Evolutionary conservation across 2,329 filamentous ascomycete species (phyloP).

Genomic region (Neonectria faginata): DNA sequence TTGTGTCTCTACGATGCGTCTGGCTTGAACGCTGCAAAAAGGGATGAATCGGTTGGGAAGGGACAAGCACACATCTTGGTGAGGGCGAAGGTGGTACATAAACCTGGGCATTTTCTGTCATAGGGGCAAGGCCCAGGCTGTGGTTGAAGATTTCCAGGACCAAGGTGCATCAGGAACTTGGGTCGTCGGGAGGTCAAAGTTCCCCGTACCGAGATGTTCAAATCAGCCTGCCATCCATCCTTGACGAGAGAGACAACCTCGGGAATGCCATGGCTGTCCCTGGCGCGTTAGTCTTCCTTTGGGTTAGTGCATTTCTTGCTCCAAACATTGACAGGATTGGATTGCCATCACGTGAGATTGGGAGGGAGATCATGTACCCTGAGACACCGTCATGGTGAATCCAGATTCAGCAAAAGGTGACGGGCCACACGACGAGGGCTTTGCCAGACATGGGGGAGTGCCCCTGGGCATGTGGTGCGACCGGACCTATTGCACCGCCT

Average conservation of each 20-base stretch:
- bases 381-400: neutral
- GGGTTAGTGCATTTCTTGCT: conserved; percentile 10
- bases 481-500: neutral
- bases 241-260: conserved; percentile 35
- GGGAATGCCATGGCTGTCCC: conserved; percentile 40
- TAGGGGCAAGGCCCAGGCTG: neutral
- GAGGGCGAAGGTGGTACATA: neutral
- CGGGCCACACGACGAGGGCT: neutral
- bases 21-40: conserved; percentile 7
- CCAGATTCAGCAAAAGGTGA: conserved; percentile 11
- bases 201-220: conserved; percentile 39
- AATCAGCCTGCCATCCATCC: conserved; percentile 14
- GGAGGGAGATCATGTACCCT: neutral
- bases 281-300: conserved; percentile 10
- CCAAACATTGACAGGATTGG: conserved; percentile 6
- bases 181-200: conserved; percentile 35
- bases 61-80: neutral
- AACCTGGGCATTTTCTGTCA: neutral
- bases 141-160: conserved; percentile 22
- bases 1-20: neutral
- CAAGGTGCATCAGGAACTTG: conserved; percentile 21
- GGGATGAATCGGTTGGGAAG: neutral
- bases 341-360: conserved; percentile 20
- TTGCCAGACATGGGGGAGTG: neutral
- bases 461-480: neutral